These are phyloP conservation scores for Bombardia bombarda DNA, from an alignment of 495 filamentous ascomycete species.

Conservation along the genomic window DNA sequence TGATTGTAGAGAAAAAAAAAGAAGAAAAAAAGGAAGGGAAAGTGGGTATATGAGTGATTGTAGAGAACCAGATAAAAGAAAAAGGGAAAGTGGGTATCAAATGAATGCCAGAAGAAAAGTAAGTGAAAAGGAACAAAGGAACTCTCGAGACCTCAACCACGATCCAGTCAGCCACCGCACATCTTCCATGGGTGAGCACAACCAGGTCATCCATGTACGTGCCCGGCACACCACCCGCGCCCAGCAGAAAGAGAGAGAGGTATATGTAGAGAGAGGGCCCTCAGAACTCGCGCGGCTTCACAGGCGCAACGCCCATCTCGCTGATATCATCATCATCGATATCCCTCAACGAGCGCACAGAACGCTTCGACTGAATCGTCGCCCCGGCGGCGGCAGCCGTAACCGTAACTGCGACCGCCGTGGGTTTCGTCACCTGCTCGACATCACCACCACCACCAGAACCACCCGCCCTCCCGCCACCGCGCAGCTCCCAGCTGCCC, in stretches of 20 bases:
- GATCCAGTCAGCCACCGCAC: background rate
- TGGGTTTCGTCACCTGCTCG: too few relatives aligned
- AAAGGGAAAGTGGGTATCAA: slow-evolving; percentile 8
- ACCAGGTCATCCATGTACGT: too few relatives aligned
- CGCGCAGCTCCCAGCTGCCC: slow-evolving; percentile 34
- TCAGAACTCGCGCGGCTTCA: slow-evolving; percentile 12
- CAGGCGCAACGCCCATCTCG: slow-evolving; percentile 8
- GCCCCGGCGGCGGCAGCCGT: slow-evolving; percentile 1
- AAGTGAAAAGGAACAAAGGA: background rate
- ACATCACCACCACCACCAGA: too few relatives aligned
- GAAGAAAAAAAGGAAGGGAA: too few relatives aligned
- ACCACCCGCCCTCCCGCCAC: slow-evolving; percentile 4
- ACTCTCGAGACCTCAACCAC: background rate
- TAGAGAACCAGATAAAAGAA: background rate
- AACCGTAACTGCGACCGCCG: background rate
- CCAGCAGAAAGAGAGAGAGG: too few relatives aligned
- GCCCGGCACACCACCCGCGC: too few relatives aligned
- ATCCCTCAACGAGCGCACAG: background rate
- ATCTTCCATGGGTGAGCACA: too few relatives aligned
- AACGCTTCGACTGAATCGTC: background rate
- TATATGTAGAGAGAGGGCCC: too few relatives aligned
- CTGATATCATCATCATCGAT: slow-evolving; percentile 17
- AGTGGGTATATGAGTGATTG: slow-evolving; percentile 4
- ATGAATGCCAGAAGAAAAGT: background rate
- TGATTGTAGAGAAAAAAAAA: too few relatives aligned